Evolutionary conservation across 2,329 filamentous ascomycete genomes (phyloP), one percentile per base, ranked within the genome.

Genomic region (Sporothrix euskadiensis): DNA sequence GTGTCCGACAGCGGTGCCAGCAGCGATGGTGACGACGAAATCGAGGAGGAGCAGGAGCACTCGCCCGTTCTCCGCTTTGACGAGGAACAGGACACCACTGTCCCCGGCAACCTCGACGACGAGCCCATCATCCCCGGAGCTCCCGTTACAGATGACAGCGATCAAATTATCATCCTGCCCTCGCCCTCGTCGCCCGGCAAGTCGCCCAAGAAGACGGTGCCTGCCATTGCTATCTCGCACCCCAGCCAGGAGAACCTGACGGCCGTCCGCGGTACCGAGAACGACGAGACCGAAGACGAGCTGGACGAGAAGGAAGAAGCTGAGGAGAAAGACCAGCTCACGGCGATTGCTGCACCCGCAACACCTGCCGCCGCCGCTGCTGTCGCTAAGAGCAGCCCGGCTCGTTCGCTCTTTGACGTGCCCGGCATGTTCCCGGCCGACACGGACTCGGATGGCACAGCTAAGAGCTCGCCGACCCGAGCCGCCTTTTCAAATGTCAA

Each of bases 381-480:
- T n/a, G 14, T 16, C 61, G 47, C 10, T 0, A 65, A 61, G 32
- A 19, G 22, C 52, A 61, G 69, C 19, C 57, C 57, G 14, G 61
- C 19, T 3, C 22, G 66, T 6, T 9, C 19, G 74, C 81, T 83
- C 71, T 85, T 87, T 56, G 84, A 84, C 56, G 80, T 90, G 19
- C 90, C 90, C 9, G 90, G 90, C 8, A 85, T 84, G 0, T 92
- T 90, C 75, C 88, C 88, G 0, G 79, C 80, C 5, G 82, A 85
- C 49, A 61, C 73, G 1, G 80, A 82, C 10, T 78, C 79, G 49
- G 79, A 80, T 35, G 69, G 57, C 71, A 57, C 73, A 6, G 22
- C 54, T 16, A 73, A 73, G 49, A n/a, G 44, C 22, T 70, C 73
- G 35, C 56, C 73, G 14, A 59, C 47, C 16, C 30, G 52, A 2